A percentile compares a stretch with the other conserved stretches of the same genome.
phyloP scores from a whole-genome alignment of 2,329 filamentous ascomycete species.

The Hypomyces rosellus region DNA sequence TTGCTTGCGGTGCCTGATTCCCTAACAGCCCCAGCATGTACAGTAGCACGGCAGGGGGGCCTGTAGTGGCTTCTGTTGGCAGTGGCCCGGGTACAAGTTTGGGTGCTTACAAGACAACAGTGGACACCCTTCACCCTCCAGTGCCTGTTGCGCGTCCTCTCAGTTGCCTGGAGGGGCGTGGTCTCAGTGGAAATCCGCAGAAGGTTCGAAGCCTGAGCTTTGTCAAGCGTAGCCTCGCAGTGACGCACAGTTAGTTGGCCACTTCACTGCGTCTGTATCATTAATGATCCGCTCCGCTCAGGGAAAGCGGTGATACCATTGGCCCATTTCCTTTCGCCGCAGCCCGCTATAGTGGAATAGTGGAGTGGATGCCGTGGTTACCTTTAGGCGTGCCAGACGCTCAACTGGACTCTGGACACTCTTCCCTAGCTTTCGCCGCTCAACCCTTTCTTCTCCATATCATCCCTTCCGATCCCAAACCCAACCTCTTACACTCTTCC shows the following conservation, averaged over 20 bases:
- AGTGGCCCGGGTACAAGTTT: no score
- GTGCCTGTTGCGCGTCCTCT: slow-evolving; percentile 12
- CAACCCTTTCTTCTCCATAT: slow-evolving; percentile 13
- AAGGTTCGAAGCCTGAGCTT: slow-evolving; percentile 24
- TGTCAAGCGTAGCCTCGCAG: slow-evolving; percentile 4
- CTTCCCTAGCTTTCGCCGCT: slow-evolving; percentile 17
- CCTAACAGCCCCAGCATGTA: no score
- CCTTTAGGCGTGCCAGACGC: slow-evolving; percentile 6
- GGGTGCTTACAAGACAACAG: no score
- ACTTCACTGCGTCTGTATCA: slow-evolving; percentile 20
- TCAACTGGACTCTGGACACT: slow-evolving; percentile 9
- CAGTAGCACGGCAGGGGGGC: no score
- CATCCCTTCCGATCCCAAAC: slow-evolving; percentile 1
- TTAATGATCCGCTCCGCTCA: slow-evolving; percentile 31
- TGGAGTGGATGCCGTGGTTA: slow-evolving; percentile 7
- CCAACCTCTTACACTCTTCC: slow-evolving; percentile 1
- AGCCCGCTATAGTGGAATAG: neutral
- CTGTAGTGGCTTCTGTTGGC: no score
- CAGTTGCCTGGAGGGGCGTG: slow-evolving; percentile 12
- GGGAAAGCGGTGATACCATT: slow-evolving; percentile 28
- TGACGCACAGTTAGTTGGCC: slow-evolving; percentile 13
- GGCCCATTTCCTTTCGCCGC: slow-evolving; percentile 21
- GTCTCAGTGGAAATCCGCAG: slow-evolving; percentile 22
- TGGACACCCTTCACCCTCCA: no score
- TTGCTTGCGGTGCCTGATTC: no score